Evolutionary conservation across 140 eudicot species (phyloP), one percentile per base, ranked within the genome.

Genomic region (Anethum foeniculum): DNA sequence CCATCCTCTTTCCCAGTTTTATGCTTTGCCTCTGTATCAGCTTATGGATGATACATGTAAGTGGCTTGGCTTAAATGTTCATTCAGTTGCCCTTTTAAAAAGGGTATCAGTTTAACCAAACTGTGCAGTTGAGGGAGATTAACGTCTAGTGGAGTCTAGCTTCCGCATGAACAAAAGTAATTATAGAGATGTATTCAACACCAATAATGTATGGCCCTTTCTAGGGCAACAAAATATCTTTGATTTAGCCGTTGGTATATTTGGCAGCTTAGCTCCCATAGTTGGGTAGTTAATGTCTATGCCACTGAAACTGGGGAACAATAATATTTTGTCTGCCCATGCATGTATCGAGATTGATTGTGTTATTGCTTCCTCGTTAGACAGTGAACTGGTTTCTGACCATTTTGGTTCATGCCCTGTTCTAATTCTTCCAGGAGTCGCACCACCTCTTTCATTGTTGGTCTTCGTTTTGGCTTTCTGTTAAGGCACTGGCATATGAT

Each of bases 401-500:
- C 74, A 69, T 62, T 78, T 34, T 19, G 18, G 56, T 74, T 72
- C 62, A 47, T 43, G 44, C 75, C 78, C 78, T 77, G 81, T 79
- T 84, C 81, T 71, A 82, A 27, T 75, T 80, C 67, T 80, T 87
- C 85, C 47, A 83, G 83, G 34, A 60, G 39, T 47, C 60, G 80
- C 39, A 83, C 77, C 71, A 87, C 89, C 56, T 87, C 71, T 67
- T 83, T 82, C 64, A 83, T 81, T 78, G 85, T 83, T 75, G 84
- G 88, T 10, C 88, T 88, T 18, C 30, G 30, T 83, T 51, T 81
- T 36, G 91, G 91, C 76, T 85, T 81, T 38, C 0, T 6, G 15
- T 69, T 30, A 32, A 87, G 87, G 78, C 91, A 87, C 71, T 83
- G 85, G 39, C 68, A 74, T 73, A 87, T 81, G 23, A 87, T 80